Evolutionary conservation across 768 basidiomycete species (phyloP), one percentile per base, ranked within the genome.

Genomic region (Phylloporus sp.): DNA sequence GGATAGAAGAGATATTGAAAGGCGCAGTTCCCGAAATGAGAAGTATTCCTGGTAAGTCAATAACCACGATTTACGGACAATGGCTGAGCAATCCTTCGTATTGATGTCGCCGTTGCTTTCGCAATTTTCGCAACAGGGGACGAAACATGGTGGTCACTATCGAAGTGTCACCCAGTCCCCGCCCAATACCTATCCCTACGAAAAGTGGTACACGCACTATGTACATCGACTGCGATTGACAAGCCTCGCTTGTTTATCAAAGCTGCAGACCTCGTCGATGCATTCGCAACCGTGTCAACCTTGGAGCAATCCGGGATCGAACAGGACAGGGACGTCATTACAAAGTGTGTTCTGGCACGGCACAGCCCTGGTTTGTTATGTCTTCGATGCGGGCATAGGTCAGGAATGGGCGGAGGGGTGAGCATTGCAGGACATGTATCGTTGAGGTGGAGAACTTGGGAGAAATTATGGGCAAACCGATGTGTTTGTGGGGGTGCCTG

Each of bases 401-500:
- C 82, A 2, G 71, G 80, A 48, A 53, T 76, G 6, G 67, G 64
- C 11, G 64, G 63, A 15, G 67, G 63, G 22, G 58, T 62, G 42
- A 57, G 37, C 35, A 40, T 50, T 40, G 55, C 63, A 20, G 60
- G 64, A 14, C 68, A 68, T 40, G 52, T 62, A n/a, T 74, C 68
- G 46, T 72, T 59, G 23, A 60, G 62, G 32, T 77, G 87, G 86
- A 71, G 64, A 40, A 67, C 72, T 17, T 90, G 85, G 84, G 80
- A 84, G 64, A 78, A 67, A 52, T 71, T 70, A 54, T 88, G 81
- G 82, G 62, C 61, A 26, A 61, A 57, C 20, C 72, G 72, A 21
- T 90, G 87, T 62, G 70, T 89, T 17, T 90, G 87, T 65, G 84
- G 84, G 22, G 87, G 87, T 9, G 56, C 64, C 9, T 90, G 86